Percentiles rank a stretch among this genome's conserved stretches.
phyloP scores from a whole-genome alignment of 2,329 filamentous ascomycete genomes.

The Diaporthe sp. region DNA sequence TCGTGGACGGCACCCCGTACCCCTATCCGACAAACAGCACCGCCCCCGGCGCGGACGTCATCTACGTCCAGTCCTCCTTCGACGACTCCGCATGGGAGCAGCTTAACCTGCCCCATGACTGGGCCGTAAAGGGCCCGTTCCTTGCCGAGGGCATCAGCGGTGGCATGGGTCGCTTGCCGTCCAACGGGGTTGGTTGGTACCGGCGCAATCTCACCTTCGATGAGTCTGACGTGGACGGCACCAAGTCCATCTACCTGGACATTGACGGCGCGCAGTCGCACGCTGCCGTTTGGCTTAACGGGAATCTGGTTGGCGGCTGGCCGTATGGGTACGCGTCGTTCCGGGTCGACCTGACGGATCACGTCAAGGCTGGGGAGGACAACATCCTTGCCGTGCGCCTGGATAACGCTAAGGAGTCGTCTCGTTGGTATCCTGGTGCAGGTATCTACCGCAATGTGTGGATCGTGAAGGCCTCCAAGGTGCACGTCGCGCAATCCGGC shows the following conservation, averaged over 20 bases:
- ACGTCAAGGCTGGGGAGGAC: conserved; percentile 50
- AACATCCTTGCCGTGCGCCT: conserved; percentile 65
- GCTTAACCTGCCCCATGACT: conserved; percentile 62
- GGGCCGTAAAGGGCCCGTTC: conserved; percentile 63
- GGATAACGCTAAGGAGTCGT: conserved; percentile 62
- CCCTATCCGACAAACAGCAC: conserved; percentile 7
- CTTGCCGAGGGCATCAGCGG: conserved; percentile 53
- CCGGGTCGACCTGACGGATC: conserved; percentile 63
- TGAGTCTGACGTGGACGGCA: conserved; percentile 48
- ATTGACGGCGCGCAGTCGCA: conserved; percentile 67
- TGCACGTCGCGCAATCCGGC: conserved; percentile 64
- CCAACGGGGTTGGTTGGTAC: conserved; percentile 68
- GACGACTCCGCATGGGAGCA: conserved; percentile 58
- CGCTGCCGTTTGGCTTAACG: conserved; percentile 65
- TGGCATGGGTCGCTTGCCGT: conserved; percentile 60
- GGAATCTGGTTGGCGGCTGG: conserved; percentile 64
- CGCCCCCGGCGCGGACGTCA: background rate
- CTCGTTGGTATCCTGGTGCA: conserved; percentile 68
- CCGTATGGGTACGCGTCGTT: conserved; percentile 66
- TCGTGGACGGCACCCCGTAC: conserved; percentile 13
- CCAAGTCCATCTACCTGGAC: conserved; percentile 60
- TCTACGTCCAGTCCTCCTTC: conserved; percentile 29
- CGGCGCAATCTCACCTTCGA: conserved; percentile 55
- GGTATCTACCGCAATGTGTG: conserved; percentile 69
- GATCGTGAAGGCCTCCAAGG: conserved; percentile 62